These are phyloP conservation scores for Phalaenopsis aphrodite DNA, from an alignment of 106 monocot genomes.

Conservation along the genomic window DNA sequence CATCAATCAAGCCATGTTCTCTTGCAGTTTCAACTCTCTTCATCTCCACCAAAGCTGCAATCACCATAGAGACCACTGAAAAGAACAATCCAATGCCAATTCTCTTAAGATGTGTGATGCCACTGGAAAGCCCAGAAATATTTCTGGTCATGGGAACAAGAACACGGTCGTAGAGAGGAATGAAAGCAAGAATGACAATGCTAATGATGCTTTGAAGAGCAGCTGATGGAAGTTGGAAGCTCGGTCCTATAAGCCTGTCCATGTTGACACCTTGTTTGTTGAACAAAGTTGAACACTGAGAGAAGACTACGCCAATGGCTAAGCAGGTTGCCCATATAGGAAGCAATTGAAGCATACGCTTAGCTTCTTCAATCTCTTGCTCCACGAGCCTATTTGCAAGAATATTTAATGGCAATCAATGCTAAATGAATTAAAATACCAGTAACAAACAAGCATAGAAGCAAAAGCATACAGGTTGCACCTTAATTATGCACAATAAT, in stretches of 20 bases:
- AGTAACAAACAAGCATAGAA: not conserved
- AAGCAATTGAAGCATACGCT: conserved; percentile 7
- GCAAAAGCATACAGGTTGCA: not conserved
- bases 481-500: not conserved
- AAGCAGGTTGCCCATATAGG: conserved; percentile 11
- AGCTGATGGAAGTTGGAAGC: not conserved
- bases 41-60: conserved; percentile 6
- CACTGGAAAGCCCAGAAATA: not conserved
- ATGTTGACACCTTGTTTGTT: conserved; percentile 9
- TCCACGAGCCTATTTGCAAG: not conserved
- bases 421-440: not conserved
- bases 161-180: not conserved
- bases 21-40: conserved; percentile 2
- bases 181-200: not conserved
- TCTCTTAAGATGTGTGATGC: not conserved
- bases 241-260: not conserved
- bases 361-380: not conserved
- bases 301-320: not conserved
- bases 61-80: not conserved
- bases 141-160: conserved; percentile 2
- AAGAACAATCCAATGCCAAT: not conserved
- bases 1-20: not conserved
- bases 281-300: conserved; percentile 3
- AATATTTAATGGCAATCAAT: not conserved
- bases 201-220: conserved; percentile 6